phyloP scores from a whole-genome alignment of 306 rosid species.

The Alnus rubra region DNA sequence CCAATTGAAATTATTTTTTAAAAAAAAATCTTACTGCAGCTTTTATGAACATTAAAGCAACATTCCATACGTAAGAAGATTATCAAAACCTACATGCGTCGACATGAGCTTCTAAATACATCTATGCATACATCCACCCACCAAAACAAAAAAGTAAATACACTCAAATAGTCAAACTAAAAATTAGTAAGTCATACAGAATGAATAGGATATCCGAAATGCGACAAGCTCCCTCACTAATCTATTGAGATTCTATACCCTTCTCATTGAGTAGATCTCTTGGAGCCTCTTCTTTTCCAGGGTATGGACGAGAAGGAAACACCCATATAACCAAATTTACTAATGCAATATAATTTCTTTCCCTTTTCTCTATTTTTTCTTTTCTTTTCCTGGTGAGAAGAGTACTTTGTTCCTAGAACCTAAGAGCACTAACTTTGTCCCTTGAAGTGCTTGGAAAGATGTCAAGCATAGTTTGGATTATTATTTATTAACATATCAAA shows the following conservation, averaged over 20 bases:
- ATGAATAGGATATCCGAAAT: background rate
- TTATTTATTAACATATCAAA: too few relatives aligned
- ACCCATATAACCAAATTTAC: background rate
- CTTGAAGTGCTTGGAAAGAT: background rate
- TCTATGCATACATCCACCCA: background rate
- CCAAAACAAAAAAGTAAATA: background rate
- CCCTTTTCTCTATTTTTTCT: background rate
- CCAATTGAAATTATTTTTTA: background rate
- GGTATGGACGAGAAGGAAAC: background rate
- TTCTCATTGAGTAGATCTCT: background rate
- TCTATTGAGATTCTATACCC: too few relatives aligned
- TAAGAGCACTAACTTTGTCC: background rate
- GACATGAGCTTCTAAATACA: background rate
- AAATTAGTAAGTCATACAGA: background rate
- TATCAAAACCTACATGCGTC: background rate
- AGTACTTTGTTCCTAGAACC: background rate
- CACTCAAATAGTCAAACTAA: background rate
- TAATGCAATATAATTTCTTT: background rate
- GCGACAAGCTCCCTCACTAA: too few relatives aligned
- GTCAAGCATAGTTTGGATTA: background rate
- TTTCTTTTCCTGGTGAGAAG: background rate
- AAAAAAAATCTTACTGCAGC: background rate
- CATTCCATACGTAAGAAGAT: background rate
- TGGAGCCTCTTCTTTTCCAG: background rate
- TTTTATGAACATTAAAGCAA: background rate